phyloP scores from a whole-genome alignment of 1,284 basidiomycete species.

The Thelephora terrestris region DNA sequence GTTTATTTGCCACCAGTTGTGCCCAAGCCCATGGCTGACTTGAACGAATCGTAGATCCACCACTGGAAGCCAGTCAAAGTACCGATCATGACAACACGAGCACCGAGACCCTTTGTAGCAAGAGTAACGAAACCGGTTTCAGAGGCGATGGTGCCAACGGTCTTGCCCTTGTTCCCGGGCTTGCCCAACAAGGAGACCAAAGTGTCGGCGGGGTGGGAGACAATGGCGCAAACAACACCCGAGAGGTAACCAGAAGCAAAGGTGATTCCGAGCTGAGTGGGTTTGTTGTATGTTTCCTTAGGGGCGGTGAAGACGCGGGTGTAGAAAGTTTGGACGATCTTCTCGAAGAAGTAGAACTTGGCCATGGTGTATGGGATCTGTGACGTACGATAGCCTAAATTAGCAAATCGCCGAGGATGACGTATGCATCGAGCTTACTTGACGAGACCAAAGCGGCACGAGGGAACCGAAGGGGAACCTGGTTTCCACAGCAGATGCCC shows the following conservation, averaged over 20 bases:
- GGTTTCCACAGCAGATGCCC: constrained; percentile 48
- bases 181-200: constrained; percentile 75
- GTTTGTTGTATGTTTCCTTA: constrained; percentile 61
- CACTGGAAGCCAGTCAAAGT: constrained; percentile 59
- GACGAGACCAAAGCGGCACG: constrained; percentile 76
- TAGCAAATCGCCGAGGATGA: background rate
- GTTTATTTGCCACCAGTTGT: constrained; percentile 77
- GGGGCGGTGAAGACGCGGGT: constrained; percentile 63
- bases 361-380: constrained; percentile 84
- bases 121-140: constrained; percentile 56
- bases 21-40: constrained; percentile 68
- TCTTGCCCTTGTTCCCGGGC: constrained; percentile 67
- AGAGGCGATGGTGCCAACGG: constrained; percentile 49
- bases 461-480: constrained; percentile 76
- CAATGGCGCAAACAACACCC: constrained; percentile 74
- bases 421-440: constrained; percentile 32
- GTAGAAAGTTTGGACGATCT: constrained; percentile 71
- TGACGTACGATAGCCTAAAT: background rate
- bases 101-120: constrained; percentile 72
- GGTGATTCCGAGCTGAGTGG: constrained; percentile 70
- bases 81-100: constrained; percentile 73
- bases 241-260: constrained; percentile 77
- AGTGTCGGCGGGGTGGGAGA: constrained; percentile 76
- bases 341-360: constrained; percentile 81
- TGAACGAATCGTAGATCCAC: constrained; percentile 85